phyloP scores from a whole-genome alignment of 208 protist genomes.

The Trypanosoma scelopori region DNA sequence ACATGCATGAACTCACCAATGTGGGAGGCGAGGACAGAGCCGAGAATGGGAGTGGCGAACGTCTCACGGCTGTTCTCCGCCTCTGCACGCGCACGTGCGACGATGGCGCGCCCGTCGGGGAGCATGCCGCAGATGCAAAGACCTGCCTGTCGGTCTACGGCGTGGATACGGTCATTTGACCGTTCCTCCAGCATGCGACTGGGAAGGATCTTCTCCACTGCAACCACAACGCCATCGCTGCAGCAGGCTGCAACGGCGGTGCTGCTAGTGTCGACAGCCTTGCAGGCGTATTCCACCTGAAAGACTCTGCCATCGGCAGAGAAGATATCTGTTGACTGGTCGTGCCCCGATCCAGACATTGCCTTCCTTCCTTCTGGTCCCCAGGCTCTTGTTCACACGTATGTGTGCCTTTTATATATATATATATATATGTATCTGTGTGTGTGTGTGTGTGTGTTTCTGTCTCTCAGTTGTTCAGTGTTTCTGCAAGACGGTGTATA shows the following conservation, averaged over 20 bases:
- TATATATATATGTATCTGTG: too few relatives aligned
- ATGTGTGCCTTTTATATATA: slow-evolving; percentile 3
- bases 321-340: slow-evolving; percentile 97
- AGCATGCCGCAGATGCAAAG: slow-evolving; percentile 94
- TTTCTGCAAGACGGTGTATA: not conserved
- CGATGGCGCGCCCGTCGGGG: slow-evolving; percentile 95
- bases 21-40: slow-evolving; percentile 87
- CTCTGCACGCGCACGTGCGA: slow-evolving; percentile 92
- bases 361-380: slow-evolving; percentile 3
- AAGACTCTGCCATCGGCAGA: slow-evolving; percentile 99
- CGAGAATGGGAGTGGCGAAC: slow-evolving; percentile 93
- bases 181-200: slow-evolving; percentile 96
- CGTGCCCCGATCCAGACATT: slow-evolving; percentile 91
- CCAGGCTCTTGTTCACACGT: slow-evolving; percentile 12
- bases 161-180: slow-evolving; percentile 95
- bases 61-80: slow-evolving; percentile 91
- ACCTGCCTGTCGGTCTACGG: slow-evolving; percentile 93
- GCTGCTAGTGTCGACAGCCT: slow-evolving; percentile 99
- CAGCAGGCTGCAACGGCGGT: slow-evolving; percentile 96
- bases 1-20: slow-evolving; percentile 94
- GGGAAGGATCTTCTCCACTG: slow-evolving; percentile 97
- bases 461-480: not conserved
- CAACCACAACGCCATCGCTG: slow-evolving; percentile 98
- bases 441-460: too few relatives aligned
- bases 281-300: slow-evolving; percentile 99